Conservation (phyloP, 805 yeast genomes). For the Zygosaccharomyces bailii region DNA sequence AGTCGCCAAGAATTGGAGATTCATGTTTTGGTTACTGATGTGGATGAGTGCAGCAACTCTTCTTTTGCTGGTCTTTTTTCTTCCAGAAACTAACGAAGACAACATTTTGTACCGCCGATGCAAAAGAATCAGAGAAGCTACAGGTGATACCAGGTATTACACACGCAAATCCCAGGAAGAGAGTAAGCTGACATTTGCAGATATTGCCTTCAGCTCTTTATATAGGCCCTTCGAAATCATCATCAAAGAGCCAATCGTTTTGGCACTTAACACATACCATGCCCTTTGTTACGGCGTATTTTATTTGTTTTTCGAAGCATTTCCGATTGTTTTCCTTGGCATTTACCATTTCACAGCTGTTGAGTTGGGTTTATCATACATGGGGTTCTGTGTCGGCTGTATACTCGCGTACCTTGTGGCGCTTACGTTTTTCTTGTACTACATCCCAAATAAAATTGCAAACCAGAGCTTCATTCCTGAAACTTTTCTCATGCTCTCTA, state of each 20-base stretch:
- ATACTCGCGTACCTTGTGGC: conserved; percentile 36
- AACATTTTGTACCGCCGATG: conserved; percentile 49
- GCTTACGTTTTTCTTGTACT: conserved; percentile 28
- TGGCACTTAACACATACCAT: conserved; percentile 50
- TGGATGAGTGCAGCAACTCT: conserved; percentile 41
- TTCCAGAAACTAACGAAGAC: conserved; percentile 49
- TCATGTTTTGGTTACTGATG: conserved; percentile 51
- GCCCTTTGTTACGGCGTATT: conserved; percentile 50
- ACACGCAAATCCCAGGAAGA: conserved; percentile 33
- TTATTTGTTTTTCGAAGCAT: conserved; percentile 58
- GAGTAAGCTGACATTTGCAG: conserved; percentile 32
- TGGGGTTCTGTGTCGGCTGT: conserved; percentile 47
- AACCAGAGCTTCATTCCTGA: no score
- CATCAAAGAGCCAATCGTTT: conserved; percentile 51
- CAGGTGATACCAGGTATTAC: conserved; percentile 38
- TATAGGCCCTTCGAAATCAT: conserved; percentile 51
- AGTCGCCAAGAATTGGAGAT: conserved; percentile 48
- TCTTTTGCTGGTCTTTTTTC: conserved; percentile 37
- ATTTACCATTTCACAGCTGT: conserved; percentile 46
- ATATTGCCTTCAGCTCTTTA: conserved; percentile 33
- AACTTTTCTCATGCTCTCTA: conserved; percentile 39
- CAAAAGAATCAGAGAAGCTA: conserved; percentile 42
- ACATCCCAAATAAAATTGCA: conserved; percentile 29
- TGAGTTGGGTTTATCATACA: conserved; percentile 46
- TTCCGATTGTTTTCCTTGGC: conserved; percentile 51